Base-by-base conservation (phyloP, 495 filamentous ascomycete genomes). In the Penicillium simplicissimum region DNA sequence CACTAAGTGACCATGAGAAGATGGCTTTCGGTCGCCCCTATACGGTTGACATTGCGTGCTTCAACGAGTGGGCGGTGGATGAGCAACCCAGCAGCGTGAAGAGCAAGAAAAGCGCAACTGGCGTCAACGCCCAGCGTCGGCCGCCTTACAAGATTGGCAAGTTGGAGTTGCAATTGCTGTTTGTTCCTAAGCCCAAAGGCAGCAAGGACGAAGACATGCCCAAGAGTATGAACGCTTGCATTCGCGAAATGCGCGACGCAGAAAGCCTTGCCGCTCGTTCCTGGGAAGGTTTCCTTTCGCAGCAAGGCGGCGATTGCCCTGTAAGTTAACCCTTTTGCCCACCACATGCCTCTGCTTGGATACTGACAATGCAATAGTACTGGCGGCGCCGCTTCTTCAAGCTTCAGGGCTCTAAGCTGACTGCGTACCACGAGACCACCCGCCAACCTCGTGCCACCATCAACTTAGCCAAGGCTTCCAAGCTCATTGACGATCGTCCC, bases 351-450 rank as follows among this genome's bases (percentile, higher is more conserved):
- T 57, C 52, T 61, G 0, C 15, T 19, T 52, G 8, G 34, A 35
- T 37, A 40, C 40, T 54, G n/a, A 53, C 47, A 37, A 36, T 66
- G 40, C 6, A 0, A 48, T 17, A 97, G 91, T 98, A 88, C 81
- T 98, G 95, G 95, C 91, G 95, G 51, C 91, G 95, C 52, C 91
- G 95, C 57, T 97, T 95, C 81, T 98, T 98, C 82, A 96, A 94
- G 71, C 87, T 98, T 1, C 84, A 91, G 28, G 94, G 92, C 14
- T 86, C 90, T 49, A 96, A 96, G 69, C 81, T 98, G 56, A 97
- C 93, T 3, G 95, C 96, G 8, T 98, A 93, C 71, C 96, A 98
- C 74, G 95, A 98, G 79, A 86, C 90, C 19, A 97, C 92, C 15
- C 89, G 92, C 19, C 95, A 98, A 73, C 94, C 94, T 42, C 90